Conservation (phyloP, 129 eudicot species). For the Pseudognaphalium luteoalbum region DNA sequence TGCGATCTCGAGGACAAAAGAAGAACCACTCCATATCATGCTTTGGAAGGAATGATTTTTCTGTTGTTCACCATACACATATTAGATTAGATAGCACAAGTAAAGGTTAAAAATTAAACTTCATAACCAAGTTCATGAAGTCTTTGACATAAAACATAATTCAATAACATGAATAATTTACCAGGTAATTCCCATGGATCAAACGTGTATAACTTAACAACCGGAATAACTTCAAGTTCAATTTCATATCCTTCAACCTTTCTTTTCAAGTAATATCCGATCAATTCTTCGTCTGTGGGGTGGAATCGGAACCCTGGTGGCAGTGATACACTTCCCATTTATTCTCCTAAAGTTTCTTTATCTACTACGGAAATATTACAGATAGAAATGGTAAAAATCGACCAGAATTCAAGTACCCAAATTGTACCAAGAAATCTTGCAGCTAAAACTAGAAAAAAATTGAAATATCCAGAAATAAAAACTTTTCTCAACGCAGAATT, state of each 20-base stretch:
- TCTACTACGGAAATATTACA: not conserved
- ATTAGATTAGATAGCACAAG: not conserved
- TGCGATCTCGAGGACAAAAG: constrained; percentile 74
- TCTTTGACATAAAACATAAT: not conserved
- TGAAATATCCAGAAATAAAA: constrained; percentile 87
- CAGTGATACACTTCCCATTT: constrained; percentile 65
- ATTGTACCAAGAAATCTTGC: not conserved
- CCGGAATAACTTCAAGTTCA: constrained; percentile 90
- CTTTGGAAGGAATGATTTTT: constrained; percentile 71
- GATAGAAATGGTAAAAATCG: constrained; percentile 47
- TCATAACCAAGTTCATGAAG: not conserved
- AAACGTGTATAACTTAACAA: constrained; percentile 68
- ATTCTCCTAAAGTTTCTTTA: not conserved
- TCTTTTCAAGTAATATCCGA: constrained; percentile 72
- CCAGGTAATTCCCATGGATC: constrained; percentile 97
- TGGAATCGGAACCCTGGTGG: constrained; percentile 93
- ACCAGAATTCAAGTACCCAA: constrained; percentile 36
- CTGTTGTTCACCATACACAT: constrained; percentile 32
- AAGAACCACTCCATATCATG: constrained; percentile 92
- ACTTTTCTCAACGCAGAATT: constrained; percentile 59
- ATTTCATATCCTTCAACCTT: constrained; percentile 68
- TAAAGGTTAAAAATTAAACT: not conserved
- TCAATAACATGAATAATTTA: constrained; percentile 15
- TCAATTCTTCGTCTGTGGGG: constrained; percentile 81
- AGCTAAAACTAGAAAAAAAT: constrained; percentile 51